Evolutionary conservation across 768 basidiomycete genomes (phyloP), one percentile per base, ranked within the genome.

Genomic region (Tylopilus intermedius): DNA sequence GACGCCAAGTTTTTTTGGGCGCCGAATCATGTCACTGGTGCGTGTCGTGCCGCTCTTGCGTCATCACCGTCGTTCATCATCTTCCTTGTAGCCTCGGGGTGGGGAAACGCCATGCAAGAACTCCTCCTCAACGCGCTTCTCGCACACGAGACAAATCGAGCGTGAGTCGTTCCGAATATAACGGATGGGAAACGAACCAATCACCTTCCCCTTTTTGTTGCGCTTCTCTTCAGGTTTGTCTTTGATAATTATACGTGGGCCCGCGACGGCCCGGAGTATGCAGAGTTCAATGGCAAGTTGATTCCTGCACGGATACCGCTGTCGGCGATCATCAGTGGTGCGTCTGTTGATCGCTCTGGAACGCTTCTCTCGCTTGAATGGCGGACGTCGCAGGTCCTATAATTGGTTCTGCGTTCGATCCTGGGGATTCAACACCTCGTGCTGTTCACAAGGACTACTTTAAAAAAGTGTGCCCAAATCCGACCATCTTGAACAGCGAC

Each of bases 71-170:
- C 6, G 14, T 30, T 30, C 4, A 14, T 60, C 52, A 10, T 11
- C 32, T 14, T n/a, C 14, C 10, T 53, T 8, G 13, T 43, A 80
- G 80, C 61, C 8, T 72, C 75, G 40, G 84, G 83, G 3, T 84
- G 80, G 80, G 83, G 82, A 2, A 86, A 86, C 49, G 73, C 66
- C 8, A 70, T 84, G 72, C 80, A 85, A 54, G 82, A 83, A 53
- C 73, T 81, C 52, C 48, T 84, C 4, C 58, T 83, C 44, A 76
- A 78, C 45, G 72, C 79, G 0, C 69, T 79, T 41, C 64, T 86
- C 3, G 77, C 81, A 0, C 71, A 76, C 45, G 61, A 67, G 2
- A 62, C 79, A 0, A 73, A 74, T 29, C 66, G 82, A 57, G 70
- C 79, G 78, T 84, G 62, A 52, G 82, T 71, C 8, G 0, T 8